These are phyloP conservation scores for Vinca major DNA, from an alignment of 305 asterid genomes.

Conservation along the genomic window DNA sequence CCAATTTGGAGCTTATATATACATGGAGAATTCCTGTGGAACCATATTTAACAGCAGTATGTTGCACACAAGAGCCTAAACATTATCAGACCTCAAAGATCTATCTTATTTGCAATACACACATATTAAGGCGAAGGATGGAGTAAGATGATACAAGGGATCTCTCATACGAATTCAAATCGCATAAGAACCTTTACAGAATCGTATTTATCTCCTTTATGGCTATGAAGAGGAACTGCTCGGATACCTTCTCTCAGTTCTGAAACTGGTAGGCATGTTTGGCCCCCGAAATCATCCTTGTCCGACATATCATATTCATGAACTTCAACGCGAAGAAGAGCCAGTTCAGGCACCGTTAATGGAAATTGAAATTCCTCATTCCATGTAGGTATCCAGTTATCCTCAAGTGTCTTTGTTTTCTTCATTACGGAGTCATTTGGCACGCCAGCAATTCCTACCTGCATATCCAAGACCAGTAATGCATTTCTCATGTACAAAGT, in stretches of 20 bases:
- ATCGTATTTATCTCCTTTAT: slow-evolving; percentile 44
- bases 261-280: slow-evolving; percentile 55
- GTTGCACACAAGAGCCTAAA: background rate
- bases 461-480: slow-evolving; percentile 2
- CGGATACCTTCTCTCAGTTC: slow-evolving; percentile 72
- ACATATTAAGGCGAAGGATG: background rate
- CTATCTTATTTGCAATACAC: background rate
- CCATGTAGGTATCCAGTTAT: slow-evolving; percentile 81
- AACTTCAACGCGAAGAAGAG: slow-evolving; percentile 65
- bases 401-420: slow-evolving; percentile 49
- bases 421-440: slow-evolving; percentile 49
- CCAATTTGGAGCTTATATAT: too few species aligned
- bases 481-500: background rate
- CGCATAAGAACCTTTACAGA: slow-evolving; percentile 70
- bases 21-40: background rate
- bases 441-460: slow-evolving; percentile 82
- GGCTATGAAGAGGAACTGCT: slow-evolving; percentile 48
- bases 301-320: slow-evolving; percentile 59
- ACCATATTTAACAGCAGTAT: background rate
- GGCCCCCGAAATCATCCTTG: slow-evolving; percentile 73
- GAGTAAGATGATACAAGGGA: too few species aligned
- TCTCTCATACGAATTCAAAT: slow-evolving; percentile 40
- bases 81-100: background rate
- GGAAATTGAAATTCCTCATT: slow-evolving; percentile 56
- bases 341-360: slow-evolving; percentile 64